phyloP scores from a whole-genome alignment of 169 alveolate species.

The Theileria equi region DNA sequence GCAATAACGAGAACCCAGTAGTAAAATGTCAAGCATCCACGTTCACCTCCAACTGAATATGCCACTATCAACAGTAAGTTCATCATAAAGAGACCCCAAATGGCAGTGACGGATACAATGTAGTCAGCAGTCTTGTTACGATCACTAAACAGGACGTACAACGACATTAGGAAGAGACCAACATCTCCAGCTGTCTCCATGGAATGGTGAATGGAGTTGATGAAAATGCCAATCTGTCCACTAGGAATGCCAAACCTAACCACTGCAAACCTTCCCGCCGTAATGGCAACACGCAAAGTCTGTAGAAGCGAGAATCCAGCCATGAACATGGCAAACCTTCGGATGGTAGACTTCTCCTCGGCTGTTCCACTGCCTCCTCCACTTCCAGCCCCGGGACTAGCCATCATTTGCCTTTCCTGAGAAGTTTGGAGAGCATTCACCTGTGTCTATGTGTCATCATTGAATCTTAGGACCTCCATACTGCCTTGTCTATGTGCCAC shows the following conservation, averaged over 20 bases:
- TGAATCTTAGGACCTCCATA: too few relatives aligned
- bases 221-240: slow-evolving; percentile 14
- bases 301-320: slow-evolving; percentile 12
- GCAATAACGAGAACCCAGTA: slow-evolving; percentile 22
- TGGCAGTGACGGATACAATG: slow-evolving; percentile 2
- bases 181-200: slow-evolving; percentile 12
- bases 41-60: neutral
- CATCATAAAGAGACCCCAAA: slow-evolving; percentile 4
- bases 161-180: neutral
- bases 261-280: slow-evolving; percentile 16
- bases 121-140: neutral
- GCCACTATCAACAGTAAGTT: slow-evolving; percentile 2
- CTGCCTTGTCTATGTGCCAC: too few relatives aligned
- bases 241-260: slow-evolving; percentile 16
- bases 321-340: slow-evolving; percentile 25
- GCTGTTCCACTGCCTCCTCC: too few relatives aligned
- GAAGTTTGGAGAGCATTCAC: too few relatives aligned
- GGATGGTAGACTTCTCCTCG: too few relatives aligned
- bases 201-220: slow-evolving; percentile 20
- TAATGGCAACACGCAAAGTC: slow-evolving; percentile 6
- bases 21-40: slow-evolving; percentile 19
- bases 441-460: too few relatives aligned
- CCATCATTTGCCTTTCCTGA: too few relatives aligned
- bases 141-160: neutral
- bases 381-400: too few relatives aligned